phyloP scores from a whole-genome alignment of 2,329 filamentous ascomycete species.

The Dactylonectria estremocensis region DNA sequence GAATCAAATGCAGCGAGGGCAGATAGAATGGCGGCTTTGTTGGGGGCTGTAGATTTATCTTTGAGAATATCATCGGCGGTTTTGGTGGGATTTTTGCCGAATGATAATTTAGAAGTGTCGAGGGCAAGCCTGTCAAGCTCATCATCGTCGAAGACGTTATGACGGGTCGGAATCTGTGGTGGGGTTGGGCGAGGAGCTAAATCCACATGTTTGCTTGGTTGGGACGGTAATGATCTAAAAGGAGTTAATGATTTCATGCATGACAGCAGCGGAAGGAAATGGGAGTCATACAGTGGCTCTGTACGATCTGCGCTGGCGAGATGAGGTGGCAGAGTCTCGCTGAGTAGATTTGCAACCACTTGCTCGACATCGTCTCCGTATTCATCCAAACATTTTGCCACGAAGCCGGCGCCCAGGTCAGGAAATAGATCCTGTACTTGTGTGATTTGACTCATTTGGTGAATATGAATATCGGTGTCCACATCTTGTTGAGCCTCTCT shows the following conservation, averaged over 20 bases:
- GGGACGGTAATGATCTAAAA: conserved; percentile 48
- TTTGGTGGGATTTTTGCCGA: conserved; percentile 78
- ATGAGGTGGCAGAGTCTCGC: conserved; percentile 80
- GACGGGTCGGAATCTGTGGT: conserved; percentile 69
- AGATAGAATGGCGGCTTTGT: conserved; percentile 89
- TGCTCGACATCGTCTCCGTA: conserved; percentile 84
- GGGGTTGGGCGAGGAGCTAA: conserved; percentile 74
- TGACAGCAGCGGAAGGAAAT: neutral
- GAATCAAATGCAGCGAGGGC: conserved; percentile 91
- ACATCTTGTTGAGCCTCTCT: conserved; percentile 56
- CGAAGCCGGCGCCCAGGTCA: conserved; percentile 85
- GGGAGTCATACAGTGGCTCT: conserved; percentile 71
- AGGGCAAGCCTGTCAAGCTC: conserved; percentile 81
- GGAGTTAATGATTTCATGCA: conserved; percentile 36
- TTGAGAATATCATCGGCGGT: conserved; percentile 82
- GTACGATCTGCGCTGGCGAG: conserved; percentile 75
- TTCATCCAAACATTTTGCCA: conserved; percentile 84
- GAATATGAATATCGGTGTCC: conserved; percentile 75
- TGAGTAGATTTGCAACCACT: conserved; percentile 85
- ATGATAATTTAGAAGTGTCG: conserved; percentile 78
- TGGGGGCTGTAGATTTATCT: conserved; percentile 75
- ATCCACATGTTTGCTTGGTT: conserved; percentile 50
- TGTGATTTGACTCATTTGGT: conserved; percentile 86
- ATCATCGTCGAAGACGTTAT: conserved; percentile 86
- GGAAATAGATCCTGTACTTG: conserved; percentile 97